These are phyloP conservation scores for Diplogelasinospora grovesii DNA, from an alignment of 495 filamentous ascomycete species.

Conservation along the genomic window DNA sequence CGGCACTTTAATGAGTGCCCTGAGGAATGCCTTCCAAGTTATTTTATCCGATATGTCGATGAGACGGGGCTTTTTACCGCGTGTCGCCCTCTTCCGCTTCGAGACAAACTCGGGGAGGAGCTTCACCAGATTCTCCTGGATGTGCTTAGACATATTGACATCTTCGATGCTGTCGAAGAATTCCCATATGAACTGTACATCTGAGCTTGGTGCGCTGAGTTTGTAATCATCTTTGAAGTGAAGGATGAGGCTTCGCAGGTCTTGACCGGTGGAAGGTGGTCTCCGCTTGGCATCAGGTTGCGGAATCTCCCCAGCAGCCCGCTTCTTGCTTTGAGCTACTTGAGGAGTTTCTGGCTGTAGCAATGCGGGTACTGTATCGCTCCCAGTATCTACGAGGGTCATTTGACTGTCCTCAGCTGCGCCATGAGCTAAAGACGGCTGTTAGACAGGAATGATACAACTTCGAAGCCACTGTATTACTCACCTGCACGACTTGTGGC, in stretches of 20 bases:
- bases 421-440: too few relatives aligned
- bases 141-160: conserved; percentile 11
- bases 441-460: too few relatives aligned
- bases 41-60: conserved; percentile 12
- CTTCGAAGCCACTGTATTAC: too few relatives aligned
- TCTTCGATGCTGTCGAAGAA: conserved; percentile 18
- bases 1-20: not conserved
- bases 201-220: conserved; percentile 11
- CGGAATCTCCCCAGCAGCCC: not conserved
- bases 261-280: not conserved
- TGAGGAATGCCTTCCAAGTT: conserved; percentile 18
- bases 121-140: conserved; percentile 16
- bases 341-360: too few relatives aligned
- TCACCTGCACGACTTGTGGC: too few relatives aligned
- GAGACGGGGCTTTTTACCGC: conserved; percentile 1
- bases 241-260: conserved; percentile 13
- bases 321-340: conserved; percentile 1
- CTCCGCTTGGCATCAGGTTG: not conserved
- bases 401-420: too few relatives aligned
- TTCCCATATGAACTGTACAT: conserved; percentile 19
- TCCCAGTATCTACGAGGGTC: too few relatives aligned
- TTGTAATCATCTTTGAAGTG: conserved; percentile 15
- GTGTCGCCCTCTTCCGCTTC: not conserved
- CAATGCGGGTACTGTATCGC: too few relatives aligned
- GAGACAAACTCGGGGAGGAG: conserved; percentile 11